Conservation (phyloP, 495 filamentous ascomycete species). For the Xanthoparmelia taractica region DNA sequence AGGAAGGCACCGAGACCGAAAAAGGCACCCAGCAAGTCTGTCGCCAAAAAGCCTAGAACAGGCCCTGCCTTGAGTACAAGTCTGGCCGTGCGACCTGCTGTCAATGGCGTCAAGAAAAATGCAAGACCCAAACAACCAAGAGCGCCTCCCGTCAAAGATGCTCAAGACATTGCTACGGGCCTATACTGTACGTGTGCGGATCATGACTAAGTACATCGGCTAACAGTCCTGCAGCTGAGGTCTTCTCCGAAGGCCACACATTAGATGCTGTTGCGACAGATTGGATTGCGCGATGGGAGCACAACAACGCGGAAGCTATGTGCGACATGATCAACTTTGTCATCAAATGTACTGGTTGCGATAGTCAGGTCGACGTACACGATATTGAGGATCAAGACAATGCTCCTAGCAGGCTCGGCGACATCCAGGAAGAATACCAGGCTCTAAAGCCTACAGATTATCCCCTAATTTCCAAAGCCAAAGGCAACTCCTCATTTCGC, state of each 20-base stretch:
- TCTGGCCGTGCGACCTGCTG: conserved; percentile 43
- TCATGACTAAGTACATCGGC: conserved; percentile 5
- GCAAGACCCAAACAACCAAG: conserved; percentile 47
- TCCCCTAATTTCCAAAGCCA: conserved; percentile 77
- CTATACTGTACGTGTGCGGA: conserved; percentile 59
- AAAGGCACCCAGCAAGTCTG: conserved; percentile 48
- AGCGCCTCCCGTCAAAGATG: conserved; percentile 55
- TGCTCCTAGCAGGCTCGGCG: conserved; percentile 55
- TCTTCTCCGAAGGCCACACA: conserved; percentile 65
- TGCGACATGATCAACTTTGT: conserved; percentile 85
- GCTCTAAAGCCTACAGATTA: conserved; percentile 78
- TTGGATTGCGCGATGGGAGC: conserved; percentile 70
- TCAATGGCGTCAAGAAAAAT: conserved; percentile 36
- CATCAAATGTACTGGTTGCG: conserved; percentile 72
- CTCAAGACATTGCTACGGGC: conserved; percentile 54
- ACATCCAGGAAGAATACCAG: conserved; percentile 76
- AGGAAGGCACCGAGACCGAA: conserved; percentile 49
- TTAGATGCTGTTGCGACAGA: conserved; percentile 68
- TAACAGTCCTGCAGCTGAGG: conserved; percentile 49
- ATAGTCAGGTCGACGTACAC: conserved; percentile 60
- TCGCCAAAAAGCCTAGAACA: conserved; percentile 50
- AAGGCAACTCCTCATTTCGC: conserved; percentile 64
- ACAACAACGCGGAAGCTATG: conserved; percentile 58
- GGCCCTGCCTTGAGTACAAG: conserved; percentile 49
- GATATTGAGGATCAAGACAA: conserved; percentile 85